Percentiles rank a stretch among this genome's conserved stretches.
Evolutionary conservation across 306 rosid genomes (phyloP).

Genomic region (Pterocarpus santalinus): DNA sequence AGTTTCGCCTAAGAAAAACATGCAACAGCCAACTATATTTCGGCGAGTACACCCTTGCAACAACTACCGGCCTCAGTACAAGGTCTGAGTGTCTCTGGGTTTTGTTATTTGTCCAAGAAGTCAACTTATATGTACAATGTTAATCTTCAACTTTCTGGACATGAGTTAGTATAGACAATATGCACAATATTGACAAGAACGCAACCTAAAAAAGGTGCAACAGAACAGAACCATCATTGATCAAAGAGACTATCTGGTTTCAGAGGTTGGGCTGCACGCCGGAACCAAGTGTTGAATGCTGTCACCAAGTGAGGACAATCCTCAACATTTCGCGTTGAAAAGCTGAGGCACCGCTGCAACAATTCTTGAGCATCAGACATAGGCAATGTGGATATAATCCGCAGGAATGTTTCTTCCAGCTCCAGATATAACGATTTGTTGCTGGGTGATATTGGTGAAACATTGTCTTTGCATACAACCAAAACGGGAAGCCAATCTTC

Average conservation of each 20-base stretch:
- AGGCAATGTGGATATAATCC: constrained; percentile 88
- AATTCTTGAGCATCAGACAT: constrained; percentile 88
- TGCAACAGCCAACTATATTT: not conserved
- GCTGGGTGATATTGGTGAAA: constrained; percentile 72
- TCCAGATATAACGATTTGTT: constrained; percentile 72
- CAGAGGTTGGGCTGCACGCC: constrained; percentile 70
- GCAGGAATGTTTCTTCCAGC: constrained; percentile 84
- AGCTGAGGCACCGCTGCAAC: constrained; percentile 88
- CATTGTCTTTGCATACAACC: constrained; percentile 81
- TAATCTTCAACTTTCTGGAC: constrained; percentile 38
- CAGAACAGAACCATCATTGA: constrained; percentile 21
- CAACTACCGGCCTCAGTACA: constrained; percentile 11
- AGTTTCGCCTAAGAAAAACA: constrained; percentile 16
- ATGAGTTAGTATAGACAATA: constrained; percentile 30
- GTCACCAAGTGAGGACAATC: constrained; percentile 88
- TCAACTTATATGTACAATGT: constrained; percentile 43
- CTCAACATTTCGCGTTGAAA: constrained; percentile 82
- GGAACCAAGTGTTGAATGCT: constrained; percentile 96
- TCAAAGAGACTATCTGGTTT: constrained; percentile 45
- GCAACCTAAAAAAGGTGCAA: not conserved
- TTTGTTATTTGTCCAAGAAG: not conserved
- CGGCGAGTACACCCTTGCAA: constrained; percentile 11
- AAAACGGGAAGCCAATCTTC: constrained; percentile 94
- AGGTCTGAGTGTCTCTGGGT: constrained; percentile 9
- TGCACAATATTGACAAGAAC: constrained; percentile 55